These are phyloP conservation scores for Sporopachydermia cereana DNA, from an alignment of 1,139 yeast species.

Conservation along the genomic window DNA sequence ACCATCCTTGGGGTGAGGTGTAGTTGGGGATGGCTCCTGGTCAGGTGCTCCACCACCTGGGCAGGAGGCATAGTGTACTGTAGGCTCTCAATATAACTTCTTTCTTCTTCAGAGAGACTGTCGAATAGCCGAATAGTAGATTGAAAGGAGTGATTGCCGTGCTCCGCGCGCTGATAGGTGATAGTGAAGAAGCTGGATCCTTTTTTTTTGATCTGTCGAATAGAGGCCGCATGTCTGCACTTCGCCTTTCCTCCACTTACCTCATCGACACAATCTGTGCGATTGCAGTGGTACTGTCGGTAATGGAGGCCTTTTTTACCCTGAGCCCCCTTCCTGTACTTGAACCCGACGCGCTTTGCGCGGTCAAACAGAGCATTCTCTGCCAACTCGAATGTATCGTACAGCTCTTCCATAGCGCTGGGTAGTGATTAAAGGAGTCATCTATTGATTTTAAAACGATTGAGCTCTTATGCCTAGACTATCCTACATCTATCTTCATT, in stretches of 20 bases:
- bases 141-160: no score
- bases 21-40: neutral
- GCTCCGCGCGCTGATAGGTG: no score
- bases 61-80: neutral
- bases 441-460: neutral
- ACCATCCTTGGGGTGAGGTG: neutral
- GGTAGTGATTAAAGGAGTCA: no score
- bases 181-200: neutral
- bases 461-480: neutral
- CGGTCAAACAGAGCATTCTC: neutral
- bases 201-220: neutral
- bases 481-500: neutral
- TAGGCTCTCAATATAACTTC: neutral
- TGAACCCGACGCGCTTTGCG: neutral
- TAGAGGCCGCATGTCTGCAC: neutral
- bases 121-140: no score
- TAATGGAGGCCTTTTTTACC: neutral
- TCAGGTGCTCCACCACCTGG: neutral
- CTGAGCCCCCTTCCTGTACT: neutral
- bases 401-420: no score
- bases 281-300: neutral
- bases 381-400: neutral
- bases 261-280: neutral
- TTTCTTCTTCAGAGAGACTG: no score
- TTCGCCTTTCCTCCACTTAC: neutral